Evolutionary conservation across 257 asterid genomes (phyloP).

Genomic region (Jaltomata sinuosa): DNA sequence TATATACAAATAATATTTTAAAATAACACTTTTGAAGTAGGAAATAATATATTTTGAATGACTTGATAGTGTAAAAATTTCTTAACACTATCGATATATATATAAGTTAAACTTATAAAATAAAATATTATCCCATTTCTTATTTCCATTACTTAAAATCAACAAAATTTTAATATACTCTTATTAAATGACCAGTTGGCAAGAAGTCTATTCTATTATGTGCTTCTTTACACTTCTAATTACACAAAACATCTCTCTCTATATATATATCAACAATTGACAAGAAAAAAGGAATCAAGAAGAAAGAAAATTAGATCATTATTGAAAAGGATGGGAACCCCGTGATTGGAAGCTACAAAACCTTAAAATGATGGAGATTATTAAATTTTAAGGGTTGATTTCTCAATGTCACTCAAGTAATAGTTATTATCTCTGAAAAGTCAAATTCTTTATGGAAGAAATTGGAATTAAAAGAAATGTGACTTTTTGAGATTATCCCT

Average conservation of each 20-base stretch:
- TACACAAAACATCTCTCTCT: not conserved
- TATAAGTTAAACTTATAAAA: too few species aligned
- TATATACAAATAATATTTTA: not conserved
- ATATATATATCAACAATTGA: not conserved
- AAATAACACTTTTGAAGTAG: not conserved
- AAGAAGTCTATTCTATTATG: not conserved
- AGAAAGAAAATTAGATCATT: not conserved
- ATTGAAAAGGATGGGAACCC: not conserved
- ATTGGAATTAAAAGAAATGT: not conserved
- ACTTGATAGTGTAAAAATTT: not conserved
- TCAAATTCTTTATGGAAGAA: not conserved
- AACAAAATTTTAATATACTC: not conserved
- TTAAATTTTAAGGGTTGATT: not conserved
- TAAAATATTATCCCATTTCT: too few species aligned
- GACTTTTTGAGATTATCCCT: not conserved
- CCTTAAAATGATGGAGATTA: not conserved
- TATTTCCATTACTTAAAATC: not conserved
- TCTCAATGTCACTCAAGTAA: not conserved
- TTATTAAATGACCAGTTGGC: not conserved
- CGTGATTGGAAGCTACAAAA: not conserved
- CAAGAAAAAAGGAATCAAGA: not conserved
- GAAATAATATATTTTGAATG: not conserved
- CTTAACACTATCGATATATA: not conserved
- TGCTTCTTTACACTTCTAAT: not conserved
- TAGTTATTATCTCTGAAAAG: not conserved